Evolutionary conservation across 2,329 filamentous ascomycete species (phyloP), one percentile per base, ranked within the genome.

Genomic region (Scytalidium sp.): DNA sequence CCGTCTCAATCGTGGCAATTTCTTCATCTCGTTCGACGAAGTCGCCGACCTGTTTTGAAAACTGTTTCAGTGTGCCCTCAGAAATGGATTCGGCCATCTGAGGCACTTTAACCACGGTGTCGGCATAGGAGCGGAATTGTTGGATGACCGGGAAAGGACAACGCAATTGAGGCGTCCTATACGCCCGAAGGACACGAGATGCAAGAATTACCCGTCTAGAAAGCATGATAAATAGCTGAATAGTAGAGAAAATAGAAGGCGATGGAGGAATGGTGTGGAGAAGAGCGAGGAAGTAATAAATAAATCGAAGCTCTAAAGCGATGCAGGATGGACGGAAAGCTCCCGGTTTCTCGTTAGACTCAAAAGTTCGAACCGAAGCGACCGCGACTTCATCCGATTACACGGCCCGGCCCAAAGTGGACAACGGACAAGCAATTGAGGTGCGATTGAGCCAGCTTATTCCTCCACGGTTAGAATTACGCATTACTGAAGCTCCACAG

Each of bases 11-110:
- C 45, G 93, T 97, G 25, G 94, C 94, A 69, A 99, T 93, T 70
- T 99, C 94, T 74, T 97, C 94, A 66, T 99, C 94, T 64, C 87
- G 86, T 75, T 96, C 91, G 46, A 99, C 92, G 62, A 84, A 92
- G 69, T 99, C 94, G 64, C 94, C 94, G 61, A 97, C 77, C 73
- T 93, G 70, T 70, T 97, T 97, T 64, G 83, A 87, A 78, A 92
- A 97, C 67, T 96, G 91, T 75, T 96, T 97, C 65, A 99, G 71
- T 19, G 94, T 99, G 54, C 94, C 94, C 72, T 99, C 94, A 41
- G 90, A 95, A 70, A 99, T 97, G 45, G 94, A 97, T 73, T 99
- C 94, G 56, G 94, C 94, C 94, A 99, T 97, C 68, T 94, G 83
- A 27, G 94, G 94, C 59, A 97, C 94, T 75, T 97, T 93, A 70